Evolutionary conservation across 768 basidiomycete genomes (phyloP).

Genomic region (Lentinula lateritia): DNA sequence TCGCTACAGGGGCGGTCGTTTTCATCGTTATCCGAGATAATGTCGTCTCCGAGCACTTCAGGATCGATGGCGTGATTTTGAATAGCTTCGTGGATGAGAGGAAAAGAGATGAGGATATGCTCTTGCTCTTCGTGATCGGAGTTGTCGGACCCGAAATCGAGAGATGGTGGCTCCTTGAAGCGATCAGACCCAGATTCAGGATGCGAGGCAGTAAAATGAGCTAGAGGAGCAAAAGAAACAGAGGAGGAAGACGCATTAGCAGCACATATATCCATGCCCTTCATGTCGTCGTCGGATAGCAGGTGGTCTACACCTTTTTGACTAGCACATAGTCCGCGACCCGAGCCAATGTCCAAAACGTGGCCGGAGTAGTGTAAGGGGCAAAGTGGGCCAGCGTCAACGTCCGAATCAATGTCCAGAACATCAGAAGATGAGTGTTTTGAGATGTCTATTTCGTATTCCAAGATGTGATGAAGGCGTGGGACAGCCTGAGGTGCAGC

Average conservation of each 20-base stretch:
- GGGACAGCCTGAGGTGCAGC: not conserved
- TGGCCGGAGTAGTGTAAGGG: not conserved
- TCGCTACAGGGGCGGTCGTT: not conserved
- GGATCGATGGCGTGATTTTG: not conserved
- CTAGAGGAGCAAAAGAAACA: not conserved
- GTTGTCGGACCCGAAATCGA: not conserved
- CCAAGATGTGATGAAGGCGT: too few species aligned
- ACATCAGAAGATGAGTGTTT: not conserved
- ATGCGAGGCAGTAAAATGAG: not conserved
- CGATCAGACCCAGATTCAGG: too few species aligned
- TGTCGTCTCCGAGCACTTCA: not conserved
- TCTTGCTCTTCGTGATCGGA: not conserved
- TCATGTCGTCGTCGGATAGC: not conserved
- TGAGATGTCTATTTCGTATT: not conserved
- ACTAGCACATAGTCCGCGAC: not conserved
- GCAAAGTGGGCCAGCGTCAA: not conserved
- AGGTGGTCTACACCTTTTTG: not conserved
- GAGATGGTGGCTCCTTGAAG: not conserved
- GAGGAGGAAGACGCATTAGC: not conserved
- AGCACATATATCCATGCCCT: not conserved
- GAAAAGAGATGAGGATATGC: not conserved
- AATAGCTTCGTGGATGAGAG: not conserved
- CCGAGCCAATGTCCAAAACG: not conserved
- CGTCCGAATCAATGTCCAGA: not conserved
- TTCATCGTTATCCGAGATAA: not conserved